Conservation (phyloP, 495 filamentous ascomycete genomes). For the Xylaria venustula region DNA sequence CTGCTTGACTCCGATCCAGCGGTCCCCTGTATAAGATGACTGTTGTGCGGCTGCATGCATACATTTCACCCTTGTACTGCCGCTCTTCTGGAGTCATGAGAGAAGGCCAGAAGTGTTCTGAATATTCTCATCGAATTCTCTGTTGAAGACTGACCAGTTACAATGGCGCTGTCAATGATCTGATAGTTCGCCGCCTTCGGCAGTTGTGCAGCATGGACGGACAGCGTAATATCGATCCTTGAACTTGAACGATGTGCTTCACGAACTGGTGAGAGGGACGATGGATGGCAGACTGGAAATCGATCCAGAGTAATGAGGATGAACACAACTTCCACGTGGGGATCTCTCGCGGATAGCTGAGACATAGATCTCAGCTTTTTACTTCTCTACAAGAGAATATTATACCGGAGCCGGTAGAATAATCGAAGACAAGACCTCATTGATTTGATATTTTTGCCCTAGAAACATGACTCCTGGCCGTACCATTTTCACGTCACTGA, state of each 20-base stretch:
- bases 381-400: not conserved
- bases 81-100: not conserved
- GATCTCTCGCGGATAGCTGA: slow-evolving; percentile 26
- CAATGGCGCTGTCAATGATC: not conserved
- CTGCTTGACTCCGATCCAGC: slow-evolving; percentile 25
- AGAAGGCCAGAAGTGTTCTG: not conserved
- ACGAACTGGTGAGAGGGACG: too few relatives aligned
- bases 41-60: slow-evolving; percentile 25
- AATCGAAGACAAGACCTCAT: not conserved
- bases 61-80: slow-evolving; percentile 3
- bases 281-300: too few relatives aligned
- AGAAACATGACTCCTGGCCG: not conserved
- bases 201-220: not conserved
- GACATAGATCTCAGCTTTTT: slow-evolving; percentile 22
- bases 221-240: not conserved
- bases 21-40: slow-evolving; percentile 15
- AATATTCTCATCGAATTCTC: not conserved
- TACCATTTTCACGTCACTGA: too few relatives aligned
- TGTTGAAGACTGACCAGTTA: not conserved
- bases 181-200: not conserved
- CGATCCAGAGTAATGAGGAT: slow-evolving; percentile 13
- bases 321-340: slow-evolving; percentile 33
- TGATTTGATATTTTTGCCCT: not conserved
- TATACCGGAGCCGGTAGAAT: not conserved
- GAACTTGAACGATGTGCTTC: not conserved